A percentile compares a stretch with the other conserved stretches of the same genome.
Conservation (phyloP, 1,284 basidiomycete species). For the Fistulinella cinereoalba region DNA sequence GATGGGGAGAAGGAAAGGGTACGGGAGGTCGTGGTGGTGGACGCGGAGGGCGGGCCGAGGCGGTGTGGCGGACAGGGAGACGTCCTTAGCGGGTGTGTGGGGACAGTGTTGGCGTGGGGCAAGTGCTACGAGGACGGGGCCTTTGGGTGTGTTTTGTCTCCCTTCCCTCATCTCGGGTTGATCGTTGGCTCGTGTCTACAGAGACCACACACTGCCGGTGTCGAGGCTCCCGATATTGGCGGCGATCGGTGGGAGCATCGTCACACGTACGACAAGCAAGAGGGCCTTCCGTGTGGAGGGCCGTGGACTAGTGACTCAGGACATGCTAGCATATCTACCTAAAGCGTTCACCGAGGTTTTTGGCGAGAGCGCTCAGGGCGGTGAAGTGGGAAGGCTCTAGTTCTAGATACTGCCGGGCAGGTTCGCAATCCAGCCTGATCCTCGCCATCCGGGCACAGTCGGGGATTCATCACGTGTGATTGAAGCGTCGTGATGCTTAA, state of each 20-base stretch:
- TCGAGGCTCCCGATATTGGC: conserved; percentile 79
- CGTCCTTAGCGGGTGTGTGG: conserved; percentile 84
- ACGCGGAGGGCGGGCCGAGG: conserved; percentile 80
- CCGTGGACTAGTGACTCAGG: conserved; percentile 85
- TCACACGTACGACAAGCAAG: conserved; percentile 81
- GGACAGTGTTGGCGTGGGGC: conserved; percentile 91
- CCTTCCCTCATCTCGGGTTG: conserved; percentile 1
- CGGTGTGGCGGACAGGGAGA: conserved; percentile 96
- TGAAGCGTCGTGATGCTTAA: no score
- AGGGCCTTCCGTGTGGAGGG: conserved; percentile 75
- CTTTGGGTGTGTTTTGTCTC: conserved; percentile 53
- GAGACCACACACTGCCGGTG: conserved; percentile 50
- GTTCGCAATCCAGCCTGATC: neutral
- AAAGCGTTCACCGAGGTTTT: conserved; percentile 74
- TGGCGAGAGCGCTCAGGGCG: conserved; percentile 46
- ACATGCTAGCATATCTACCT: conserved; percentile 80
- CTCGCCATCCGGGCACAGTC: conserved; percentile 6
- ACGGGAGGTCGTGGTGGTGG: conserved; percentile 62
- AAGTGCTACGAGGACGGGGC: conserved; percentile 84
- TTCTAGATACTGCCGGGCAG: neutral
- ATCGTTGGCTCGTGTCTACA: conserved; percentile 23
- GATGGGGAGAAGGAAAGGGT: conserved; percentile 45
- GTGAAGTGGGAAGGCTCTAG: conserved; percentile 30
- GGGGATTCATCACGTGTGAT: conserved; percentile 25
- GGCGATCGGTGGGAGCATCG: conserved; percentile 83